Base-by-base conservation (phyloP, 768 basidiomycete species). In the Lactarius quietus region DNA sequence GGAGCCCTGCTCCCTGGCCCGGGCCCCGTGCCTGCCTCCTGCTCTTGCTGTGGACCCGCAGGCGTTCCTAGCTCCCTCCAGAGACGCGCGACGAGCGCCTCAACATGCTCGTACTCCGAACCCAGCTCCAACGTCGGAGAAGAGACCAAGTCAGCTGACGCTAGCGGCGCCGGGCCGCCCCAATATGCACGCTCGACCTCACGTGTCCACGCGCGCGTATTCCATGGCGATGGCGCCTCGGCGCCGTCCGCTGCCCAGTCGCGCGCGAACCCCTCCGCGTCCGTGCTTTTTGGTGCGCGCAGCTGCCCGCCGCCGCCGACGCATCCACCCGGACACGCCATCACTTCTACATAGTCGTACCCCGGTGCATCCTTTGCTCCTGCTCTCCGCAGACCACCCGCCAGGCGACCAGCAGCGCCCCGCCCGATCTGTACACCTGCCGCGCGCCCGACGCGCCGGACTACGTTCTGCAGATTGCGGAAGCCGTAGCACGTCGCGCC, bases 281-380 rank as follows among this genome's bases (percentile, higher is more conserved):
- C 83, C 55, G 31, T n/a, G 33, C 57, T 72, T 51, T 39, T 48
- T 12, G 64, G 64, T 2, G 59, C 59, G 14, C 73, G 74, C 31
- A 89, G 75, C 79, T 98, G 97, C 6, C 97, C 97, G 26, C 96
- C 97, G 9, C 97, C 97, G 74, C 98, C 98, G 48, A 97, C 93
- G 75, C 97, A 98, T 20, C 97, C 97, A 0, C 90, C 88, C 0
- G 97, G 97, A 78, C 97, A 99, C 38, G 97, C 97, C 97, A 99
- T 98, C 68, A 99, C 94, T 73, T 97, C 95, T 45, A 96, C 88
- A 75, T 94, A 97, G 77, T 96, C 93, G 74, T 93, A 93, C 51
- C 81, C 78, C 65, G 74, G 77, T 59, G 75, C 77, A 59, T 82
- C 26, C 26, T 18, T 3, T 14, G 9, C n/a, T 4, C 33, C 53